Base-by-base conservation (phyloP, 257 asterid species). In the Perilla frutescens region DNA sequence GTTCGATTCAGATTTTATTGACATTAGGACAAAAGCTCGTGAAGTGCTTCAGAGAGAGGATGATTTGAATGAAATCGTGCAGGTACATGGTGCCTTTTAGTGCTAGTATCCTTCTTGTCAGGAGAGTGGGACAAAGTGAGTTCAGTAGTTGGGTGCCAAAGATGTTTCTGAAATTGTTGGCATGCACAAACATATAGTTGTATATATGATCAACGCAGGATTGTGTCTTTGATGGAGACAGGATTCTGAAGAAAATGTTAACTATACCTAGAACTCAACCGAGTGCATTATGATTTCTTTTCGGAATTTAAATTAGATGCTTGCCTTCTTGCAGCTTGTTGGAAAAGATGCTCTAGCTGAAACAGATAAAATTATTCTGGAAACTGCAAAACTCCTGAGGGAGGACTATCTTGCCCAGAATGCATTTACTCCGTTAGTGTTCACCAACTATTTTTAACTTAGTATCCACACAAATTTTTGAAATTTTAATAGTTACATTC, bases 351-450 rank as follows among this genome's bases (percentile, higher is more conserved):
- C 99, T 79, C 77, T 95, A 45, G 99, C 99, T 36, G 99, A 95
- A 81, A 77, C 98, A 59, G 99, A 95, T 85, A 95, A 95, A 83
- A 91, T 95, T 80, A 90, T 93, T 44, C 83, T 95, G 81, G 99
- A 95, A 85, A 95, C 99, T 62, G 98, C 99, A 31, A 95, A 95
- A 84, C 99, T 95, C 68, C 83, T 95, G 91, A 92, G 99, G 83
- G 99, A 95, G 89, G 98, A 95, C 82, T 95, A 95, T 83, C 97
- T 95, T 51, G 98, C 99, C 40, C 99, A 95, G 85, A 95, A 95
- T 85, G 99, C 99, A 49, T 95, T 92, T 82, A 95, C 99, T 14
- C 89, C 99, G 98, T 95, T 60, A 83, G 96, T 79, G 72, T 69
- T 76, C 31, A 34, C 68, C 55, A 68, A 60, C 60, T 40, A 59